These are phyloP conservation scores for Leccinum angustisporum DNA, from an alignment of 1,284 basidiomycete genomes.

Conservation along the genomic window DNA sequence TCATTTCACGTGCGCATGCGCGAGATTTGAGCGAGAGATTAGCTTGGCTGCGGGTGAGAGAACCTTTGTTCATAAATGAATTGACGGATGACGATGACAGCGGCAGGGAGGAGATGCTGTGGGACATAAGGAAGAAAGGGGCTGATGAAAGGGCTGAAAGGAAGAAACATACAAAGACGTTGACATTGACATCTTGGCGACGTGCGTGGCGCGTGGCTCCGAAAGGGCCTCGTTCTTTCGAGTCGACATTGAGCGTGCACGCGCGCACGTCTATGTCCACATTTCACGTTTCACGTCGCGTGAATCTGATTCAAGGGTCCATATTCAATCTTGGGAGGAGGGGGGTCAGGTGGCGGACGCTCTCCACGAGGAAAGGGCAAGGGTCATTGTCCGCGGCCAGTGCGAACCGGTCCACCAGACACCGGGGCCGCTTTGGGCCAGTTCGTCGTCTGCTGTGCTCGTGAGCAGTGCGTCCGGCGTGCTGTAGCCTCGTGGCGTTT, in stretches of 20 bases:
- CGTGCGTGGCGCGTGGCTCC: constrained; percentile 21
- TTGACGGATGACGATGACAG: constrained; percentile 9
- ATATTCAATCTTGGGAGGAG: constrained; percentile 25
- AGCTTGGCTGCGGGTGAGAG: not conserved
- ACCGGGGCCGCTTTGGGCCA: constrained; percentile 1
- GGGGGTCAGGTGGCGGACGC: not conserved
- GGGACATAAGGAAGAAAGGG: not conserved
- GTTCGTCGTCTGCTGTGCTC: constrained; percentile 5
- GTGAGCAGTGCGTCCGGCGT: constrained; percentile 11
- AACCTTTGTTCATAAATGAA: not conserved
- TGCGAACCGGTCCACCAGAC: constrained; percentile 3
- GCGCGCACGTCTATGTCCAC: not conserved
- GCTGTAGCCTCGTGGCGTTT: constrained; percentile 24
- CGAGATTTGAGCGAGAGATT: not conserved
- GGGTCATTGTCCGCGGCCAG: not conserved
- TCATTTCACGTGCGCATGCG: not conserved
- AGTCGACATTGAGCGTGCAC: constrained; percentile 11
- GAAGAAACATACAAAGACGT: not conserved
- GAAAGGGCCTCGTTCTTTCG: not conserved
- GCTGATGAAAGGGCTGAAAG: not conserved
- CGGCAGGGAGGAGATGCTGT: constrained; percentile 18
- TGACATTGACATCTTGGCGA: constrained; percentile 9
- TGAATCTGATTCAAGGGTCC: constrained; percentile 26
- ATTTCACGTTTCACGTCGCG: constrained; percentile 11
- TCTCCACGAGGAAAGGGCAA: constrained; percentile 8